Evolutionary conservation across 2,329 filamentous ascomycete species (phyloP).

Genomic region (Tolypocladium tundrense): DNA sequence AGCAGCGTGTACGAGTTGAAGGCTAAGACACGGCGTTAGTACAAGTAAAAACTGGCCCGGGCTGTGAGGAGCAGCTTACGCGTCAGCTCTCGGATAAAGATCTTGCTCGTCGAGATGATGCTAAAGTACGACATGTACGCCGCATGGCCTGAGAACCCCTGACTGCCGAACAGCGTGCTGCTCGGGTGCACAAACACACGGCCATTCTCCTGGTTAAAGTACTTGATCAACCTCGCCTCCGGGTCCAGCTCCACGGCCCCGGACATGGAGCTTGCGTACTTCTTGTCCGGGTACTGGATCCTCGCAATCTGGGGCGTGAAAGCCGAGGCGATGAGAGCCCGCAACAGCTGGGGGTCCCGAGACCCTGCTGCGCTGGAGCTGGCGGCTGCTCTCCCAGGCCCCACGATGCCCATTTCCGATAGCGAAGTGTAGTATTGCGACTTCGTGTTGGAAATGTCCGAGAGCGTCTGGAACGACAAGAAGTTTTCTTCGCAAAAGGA

Average conservation of each 20-base stretch:
- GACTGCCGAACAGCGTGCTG: constrained; percentile 75
- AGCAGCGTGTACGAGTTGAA: constrained; percentile 86
- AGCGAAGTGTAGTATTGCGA: constrained; percentile 79
- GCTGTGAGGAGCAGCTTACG: constrained; percentile 43
- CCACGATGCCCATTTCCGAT: constrained; percentile 73
- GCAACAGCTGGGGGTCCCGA: constrained; percentile 41
- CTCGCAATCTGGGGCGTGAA: constrained; percentile 81
- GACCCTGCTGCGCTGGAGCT: constrained; percentile 16
- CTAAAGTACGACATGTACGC: constrained; percentile 83
- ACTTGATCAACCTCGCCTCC: constrained; percentile 85
- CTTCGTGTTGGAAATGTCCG: constrained; percentile 79
- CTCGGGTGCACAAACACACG: constrained; percentile 89
- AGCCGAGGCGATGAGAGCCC: constrained; percentile 61
- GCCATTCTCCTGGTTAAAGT: constrained; percentile 76
- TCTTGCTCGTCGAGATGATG: constrained; percentile 84
- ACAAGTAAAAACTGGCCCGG: too few species aligned
- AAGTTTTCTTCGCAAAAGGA: constrained; percentile 80
- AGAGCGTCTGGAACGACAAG: constrained; percentile 71
- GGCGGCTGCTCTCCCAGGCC: constrained; percentile 22
- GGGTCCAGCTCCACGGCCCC: constrained; percentile 90
- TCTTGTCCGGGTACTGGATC: constrained; percentile 91
- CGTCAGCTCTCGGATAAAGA: constrained; percentile 84
- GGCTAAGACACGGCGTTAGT: constrained; percentile 33
- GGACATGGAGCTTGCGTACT: constrained; percentile 77
- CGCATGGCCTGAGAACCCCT: constrained; percentile 64